Evolutionary conservation across 139 green algal species (phyloP).

Genomic region (Micractinium conductrix): DNA sequence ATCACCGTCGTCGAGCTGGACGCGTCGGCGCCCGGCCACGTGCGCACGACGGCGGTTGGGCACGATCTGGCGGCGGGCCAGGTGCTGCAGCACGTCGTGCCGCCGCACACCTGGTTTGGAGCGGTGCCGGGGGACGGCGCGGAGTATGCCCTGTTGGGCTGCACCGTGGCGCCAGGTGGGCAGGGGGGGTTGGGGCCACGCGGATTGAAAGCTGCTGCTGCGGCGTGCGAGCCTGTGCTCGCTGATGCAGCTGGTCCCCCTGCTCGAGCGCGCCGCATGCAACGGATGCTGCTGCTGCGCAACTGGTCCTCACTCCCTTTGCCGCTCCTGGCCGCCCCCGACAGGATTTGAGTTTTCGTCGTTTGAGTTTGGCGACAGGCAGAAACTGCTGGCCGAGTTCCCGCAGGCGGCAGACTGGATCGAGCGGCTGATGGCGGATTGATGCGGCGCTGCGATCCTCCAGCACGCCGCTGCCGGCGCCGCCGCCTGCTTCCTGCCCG

Average conservation of each 20-base stretch:
- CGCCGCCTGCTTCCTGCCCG: no score
- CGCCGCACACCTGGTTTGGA: constrained; percentile 25
- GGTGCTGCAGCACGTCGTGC: constrained; percentile 35
- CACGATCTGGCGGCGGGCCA: constrained; percentile 13
- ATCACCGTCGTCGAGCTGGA: constrained; percentile 18
- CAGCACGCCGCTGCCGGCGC: no score
- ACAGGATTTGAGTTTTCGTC: constrained; percentile 14
- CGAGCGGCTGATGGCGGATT: constrained; percentile 28
- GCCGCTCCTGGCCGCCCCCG: no score
- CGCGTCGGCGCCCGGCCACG: not conserved
- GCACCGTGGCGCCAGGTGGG: constrained; percentile 30
- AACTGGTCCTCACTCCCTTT: no score
- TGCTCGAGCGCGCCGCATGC: no score
- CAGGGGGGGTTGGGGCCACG: no score
- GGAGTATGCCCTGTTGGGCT: constrained; percentile 22
- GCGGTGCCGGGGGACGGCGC: constrained; percentile 5
- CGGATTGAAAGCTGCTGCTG: no score
- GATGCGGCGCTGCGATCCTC: no score
- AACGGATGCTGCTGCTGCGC: no score
- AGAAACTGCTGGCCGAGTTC: constrained; percentile 6
- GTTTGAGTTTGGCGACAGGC: constrained; percentile 15
- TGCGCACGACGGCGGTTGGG: not conserved
- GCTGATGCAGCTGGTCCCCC: no score
- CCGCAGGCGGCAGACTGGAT: constrained; percentile 9
- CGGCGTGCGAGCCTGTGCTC: no score